Percentiles rank a stretch among this genome's conserved stretches.
Conservation (phyloP, 2,329 filamentous ascomycete genomes). For the Phialocephala subalpina region DNA sequence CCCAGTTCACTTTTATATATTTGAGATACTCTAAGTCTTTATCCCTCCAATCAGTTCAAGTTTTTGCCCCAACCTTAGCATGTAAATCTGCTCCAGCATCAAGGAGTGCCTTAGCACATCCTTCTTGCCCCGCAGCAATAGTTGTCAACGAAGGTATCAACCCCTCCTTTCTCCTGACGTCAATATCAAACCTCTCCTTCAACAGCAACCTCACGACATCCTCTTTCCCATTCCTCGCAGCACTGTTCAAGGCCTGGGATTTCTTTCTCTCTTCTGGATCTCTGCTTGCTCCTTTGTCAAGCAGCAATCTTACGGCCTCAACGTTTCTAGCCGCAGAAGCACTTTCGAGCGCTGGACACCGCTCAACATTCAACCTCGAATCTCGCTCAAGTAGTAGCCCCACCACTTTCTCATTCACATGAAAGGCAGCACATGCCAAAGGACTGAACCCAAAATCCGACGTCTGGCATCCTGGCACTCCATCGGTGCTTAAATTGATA, state of each 20-base stretch:
- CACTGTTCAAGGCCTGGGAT: background rate
- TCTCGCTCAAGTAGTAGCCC: too few species aligned
- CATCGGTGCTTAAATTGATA: too few species aligned
- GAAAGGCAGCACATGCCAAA: too few species aligned
- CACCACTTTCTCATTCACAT: too few species aligned
- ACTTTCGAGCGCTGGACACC: background rate
- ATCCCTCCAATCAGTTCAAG: too few species aligned
- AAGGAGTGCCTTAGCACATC: background rate
- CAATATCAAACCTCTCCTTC: background rate
- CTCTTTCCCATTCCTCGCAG: background rate
- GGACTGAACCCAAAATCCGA: too few species aligned
- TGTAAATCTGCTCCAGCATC: background rate
- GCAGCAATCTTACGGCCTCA: background rate
- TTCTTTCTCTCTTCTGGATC: background rate
- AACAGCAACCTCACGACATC: background rate
- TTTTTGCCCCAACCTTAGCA: background rate
- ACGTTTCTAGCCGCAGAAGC: background rate
- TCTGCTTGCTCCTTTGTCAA: background rate
- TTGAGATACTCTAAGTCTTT: too few species aligned
- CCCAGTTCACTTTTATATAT: too few species aligned
- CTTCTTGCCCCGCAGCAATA: background rate
- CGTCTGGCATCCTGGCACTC: too few species aligned
- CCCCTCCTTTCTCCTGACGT: background rate
- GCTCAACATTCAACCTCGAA: background rate
- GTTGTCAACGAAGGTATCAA: background rate